These are phyloP conservation scores for Cercospora nicotianae DNA, from an alignment of 2,329 filamentous ascomycete species.

Conservation along the genomic window DNA sequence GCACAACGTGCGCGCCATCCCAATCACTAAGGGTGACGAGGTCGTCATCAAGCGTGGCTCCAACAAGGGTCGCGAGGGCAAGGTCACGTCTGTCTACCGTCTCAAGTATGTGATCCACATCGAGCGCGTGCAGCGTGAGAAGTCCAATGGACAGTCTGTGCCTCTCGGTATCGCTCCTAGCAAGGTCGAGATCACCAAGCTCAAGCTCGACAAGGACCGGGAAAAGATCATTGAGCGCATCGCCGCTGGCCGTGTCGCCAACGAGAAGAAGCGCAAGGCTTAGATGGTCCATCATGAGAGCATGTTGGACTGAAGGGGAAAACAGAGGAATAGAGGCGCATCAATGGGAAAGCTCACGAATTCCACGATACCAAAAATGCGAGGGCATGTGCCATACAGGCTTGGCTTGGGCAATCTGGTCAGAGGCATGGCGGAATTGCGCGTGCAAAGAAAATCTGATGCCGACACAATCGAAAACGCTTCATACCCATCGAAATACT, in stretches of 20 bases:
- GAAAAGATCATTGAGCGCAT: conserved; percentile 85
- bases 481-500: conserved; percentile 14
- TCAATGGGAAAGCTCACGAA: conserved; percentile 7
- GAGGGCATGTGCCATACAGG: conserved; percentile 1
- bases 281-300: conserved; percentile 17
- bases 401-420: conserved; percentile 1
- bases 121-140: conserved; percentile 95
- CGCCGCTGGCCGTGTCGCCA: conserved; percentile 73
- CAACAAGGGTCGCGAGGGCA: conserved; percentile 98
- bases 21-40: conserved; percentile 85
- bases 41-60: conserved; percentile 86
- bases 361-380: conserved; percentile 12
- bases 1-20: conserved; percentile 98
- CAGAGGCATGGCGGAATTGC: conserved; percentile 10
- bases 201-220: conserved; percentile 96
- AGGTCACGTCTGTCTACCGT: conserved; percentile 96
- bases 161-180: conserved; percentile 92
- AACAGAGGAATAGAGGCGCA: conserved; percentile 15
- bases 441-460: conserved; percentile 12
- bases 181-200: conserved; percentile 97
- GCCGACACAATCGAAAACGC: conserved; percentile 15
- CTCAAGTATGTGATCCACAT: conserved; percentile 97
- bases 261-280: conserved; percentile 53
- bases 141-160: conserved; percentile 94
- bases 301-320: conserved; percentile 14